Conservation (phyloP, 1,139 yeast species). For the Lodderomyces elongisporus region DNA sequence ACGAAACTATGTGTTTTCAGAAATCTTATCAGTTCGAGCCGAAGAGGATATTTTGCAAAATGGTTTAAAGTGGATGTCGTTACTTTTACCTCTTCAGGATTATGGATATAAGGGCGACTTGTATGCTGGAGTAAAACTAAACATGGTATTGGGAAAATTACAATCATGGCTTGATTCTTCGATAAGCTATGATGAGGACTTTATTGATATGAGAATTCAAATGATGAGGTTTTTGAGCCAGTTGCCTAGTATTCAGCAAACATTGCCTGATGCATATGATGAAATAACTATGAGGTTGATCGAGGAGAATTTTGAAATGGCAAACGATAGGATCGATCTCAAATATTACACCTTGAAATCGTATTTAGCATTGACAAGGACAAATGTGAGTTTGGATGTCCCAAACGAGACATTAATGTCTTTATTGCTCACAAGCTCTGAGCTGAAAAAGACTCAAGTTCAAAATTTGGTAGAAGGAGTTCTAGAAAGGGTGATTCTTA, state of each 20-base stretch:
- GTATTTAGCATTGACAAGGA: constrained; percentile 20
- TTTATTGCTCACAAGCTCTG: too few species aligned
- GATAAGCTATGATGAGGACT: constrained; percentile 52
- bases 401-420: too few species aligned
- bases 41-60: constrained; percentile 30
- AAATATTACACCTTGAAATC: constrained; percentile 46
- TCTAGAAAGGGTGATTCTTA: constrained; percentile 20
- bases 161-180: constrained; percentile 58
- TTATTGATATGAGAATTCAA: constrained; percentile 47
- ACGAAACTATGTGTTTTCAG: constrained; percentile 63
- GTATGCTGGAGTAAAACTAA: constrained; percentile 50
- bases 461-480: constrained; percentile 29
- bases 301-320: constrained; percentile 48
- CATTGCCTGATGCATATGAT: constrained; percentile 29
- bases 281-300: constrained; percentile 37
- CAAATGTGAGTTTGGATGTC: constrained; percentile 20
- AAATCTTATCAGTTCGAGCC: constrained; percentile 50
- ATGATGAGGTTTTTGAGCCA: constrained; percentile 46
- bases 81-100: constrained; percentile 47
- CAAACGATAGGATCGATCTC: constrained; percentile 36
- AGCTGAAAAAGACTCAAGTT: constrained; percentile 23
- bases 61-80: constrained; percentile 45
- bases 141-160: constrained; percentile 53
- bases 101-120: constrained; percentile 23
- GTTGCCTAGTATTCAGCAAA: constrained; percentile 15